These are phyloP conservation scores for Phlegmacium glaucopus DNA, from an alignment of 768 basidiomycete species.

Conservation along the genomic window DNA sequence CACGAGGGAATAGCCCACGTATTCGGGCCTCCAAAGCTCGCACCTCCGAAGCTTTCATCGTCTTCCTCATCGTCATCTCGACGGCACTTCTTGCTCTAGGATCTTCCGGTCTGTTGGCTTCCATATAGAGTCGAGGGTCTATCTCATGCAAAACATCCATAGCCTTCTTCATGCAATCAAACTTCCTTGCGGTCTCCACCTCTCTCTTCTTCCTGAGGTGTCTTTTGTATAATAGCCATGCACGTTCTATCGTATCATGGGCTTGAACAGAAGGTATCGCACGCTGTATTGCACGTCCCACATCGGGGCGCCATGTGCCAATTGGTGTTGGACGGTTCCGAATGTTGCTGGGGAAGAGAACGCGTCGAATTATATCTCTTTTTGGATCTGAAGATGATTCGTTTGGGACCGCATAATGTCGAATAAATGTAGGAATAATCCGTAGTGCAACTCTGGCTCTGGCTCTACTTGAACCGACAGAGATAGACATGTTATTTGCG, in stretches of 20 bases:
- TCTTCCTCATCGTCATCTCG: conserved; percentile 60
- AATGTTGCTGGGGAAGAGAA: conserved; percentile 76
- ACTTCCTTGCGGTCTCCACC: conserved; percentile 72
- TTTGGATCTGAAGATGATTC: conserved; percentile 53
- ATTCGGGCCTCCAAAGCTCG: conserved; percentile 73
- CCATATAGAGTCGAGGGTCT: conserved; percentile 57
- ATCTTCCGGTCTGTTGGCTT: conserved; percentile 74
- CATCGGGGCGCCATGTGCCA: conserved; percentile 82
- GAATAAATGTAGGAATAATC: conserved; percentile 19
- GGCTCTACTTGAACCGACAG: conserved; percentile 31
- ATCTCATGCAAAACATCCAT: conserved; percentile 76
- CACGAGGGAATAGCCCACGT: conserved; percentile 83
- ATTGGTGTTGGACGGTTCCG: conserved; percentile 71
- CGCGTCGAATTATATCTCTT: conserved; percentile 71
- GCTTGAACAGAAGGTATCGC: conserved; percentile 90
- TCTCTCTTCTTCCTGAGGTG: conserved; percentile 68
- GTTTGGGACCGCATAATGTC: conserved; percentile 39
- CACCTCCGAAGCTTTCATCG: conserved; percentile 61
- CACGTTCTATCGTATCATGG: conserved; percentile 89
- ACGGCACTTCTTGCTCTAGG: conserved; percentile 56
- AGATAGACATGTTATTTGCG: conserved; percentile 33
- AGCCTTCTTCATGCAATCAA: conserved; percentile 75
- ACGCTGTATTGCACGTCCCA: conserved; percentile 67
- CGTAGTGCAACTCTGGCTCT: conserved; percentile 30
- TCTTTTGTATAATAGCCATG: conserved; percentile 81